Evolutionary conservation across 2,329 filamentous ascomycete species (phyloP), one percentile per base, ranked within the genome.

Genomic region (Pyricularia sp.): DNA sequence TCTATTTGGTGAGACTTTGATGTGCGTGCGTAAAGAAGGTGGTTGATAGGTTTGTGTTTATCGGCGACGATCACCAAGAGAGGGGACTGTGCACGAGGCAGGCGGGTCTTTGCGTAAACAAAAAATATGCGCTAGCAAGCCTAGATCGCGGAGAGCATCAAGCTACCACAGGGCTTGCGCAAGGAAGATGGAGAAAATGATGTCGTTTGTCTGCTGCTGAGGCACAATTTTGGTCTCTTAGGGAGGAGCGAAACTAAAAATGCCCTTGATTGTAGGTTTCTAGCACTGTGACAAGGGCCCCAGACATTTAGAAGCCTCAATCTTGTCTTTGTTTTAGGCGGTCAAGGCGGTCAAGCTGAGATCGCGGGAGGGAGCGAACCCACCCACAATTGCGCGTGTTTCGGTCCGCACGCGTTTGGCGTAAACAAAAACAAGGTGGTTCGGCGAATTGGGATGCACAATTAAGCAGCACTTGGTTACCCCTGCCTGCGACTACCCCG

Each of bases 401-500:
- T 57, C 24, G 53, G 53, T 57, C 22, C 24, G 22, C 53, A 28
- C 55, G 55, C 24, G 22, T 59, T 57, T 57, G 22, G 10, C 53
- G 53, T 57, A 59, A 59, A 59, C 55, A 59, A 59, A 55, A 59
- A 59, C 55, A 59, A 28, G 19, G 55, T 12, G 55, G 12, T 59
- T 31, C 24, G 55, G 55, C 24, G 55, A 59, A 59, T 28, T 26
- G 55, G 55, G 55, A 59, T 59, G 24, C 26, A 59, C 55, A 59
- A 28, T 28, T 28, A 59, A 57, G 53, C 53, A 57, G 24, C 53
- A 57, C 24, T 28, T 28, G 53, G 61, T 33, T 28, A 64, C 44
- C 62, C 62, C 49, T 64, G 62, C 44, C 30, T 12, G 7, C 35
- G 22, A 22, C 28, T 44, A 64, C 62, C 62, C 62, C 62, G 62